Evolutionary conservation across 73 alveolate genomes (phyloP), one percentile per base, ranked within the genome.

Genomic region (Paramecium primaurelia): DNA sequence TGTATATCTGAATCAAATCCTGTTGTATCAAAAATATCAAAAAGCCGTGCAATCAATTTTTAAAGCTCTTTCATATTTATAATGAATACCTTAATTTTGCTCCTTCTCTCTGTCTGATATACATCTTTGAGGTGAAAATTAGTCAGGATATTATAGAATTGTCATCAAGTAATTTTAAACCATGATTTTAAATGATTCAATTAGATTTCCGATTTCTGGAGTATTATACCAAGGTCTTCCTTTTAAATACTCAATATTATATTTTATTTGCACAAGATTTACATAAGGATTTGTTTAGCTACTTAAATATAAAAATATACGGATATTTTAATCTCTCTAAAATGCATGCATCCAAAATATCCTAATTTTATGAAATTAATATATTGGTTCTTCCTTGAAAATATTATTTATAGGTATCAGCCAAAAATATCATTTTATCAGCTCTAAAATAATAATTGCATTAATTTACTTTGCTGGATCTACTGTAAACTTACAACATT

Each of bases 1-100:
- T n/a, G 59, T 25, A 42, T 32, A 1, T 40, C 91, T 26, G 28
- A 10, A 80, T 80, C 91, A 45, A 42, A 80, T 80, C 91, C 91
- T 1, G 20, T 80, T 42, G 37, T 9, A 25, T 80, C 91, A 22
- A 80, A 80, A 8, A 80, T 49, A 47, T 80, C 91, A 80, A 80
- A 80, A 20, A 80, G 44, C 45, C 91, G 14, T 4, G 91, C 91
- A 14, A 80, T 45, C 28, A 64, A 32, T 26, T 64, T 64, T 32
- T 25, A 64, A 25, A 32, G 10, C 5, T 64, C 84, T 64, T 28
- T 64, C 42, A 32, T 64, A 64, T 12, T 32, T 12, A 32, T 9
- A 1, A 6, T 4, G 25, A 10, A 25, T 64, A 64, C 84, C 84
- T 34, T 22, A n/a, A 32, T 28, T 64, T 12, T 64, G 0, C 20